Evolutionary conservation across 2,329 filamentous ascomycete genomes (phyloP).

Genomic region (Laburnicola sp.): DNA sequence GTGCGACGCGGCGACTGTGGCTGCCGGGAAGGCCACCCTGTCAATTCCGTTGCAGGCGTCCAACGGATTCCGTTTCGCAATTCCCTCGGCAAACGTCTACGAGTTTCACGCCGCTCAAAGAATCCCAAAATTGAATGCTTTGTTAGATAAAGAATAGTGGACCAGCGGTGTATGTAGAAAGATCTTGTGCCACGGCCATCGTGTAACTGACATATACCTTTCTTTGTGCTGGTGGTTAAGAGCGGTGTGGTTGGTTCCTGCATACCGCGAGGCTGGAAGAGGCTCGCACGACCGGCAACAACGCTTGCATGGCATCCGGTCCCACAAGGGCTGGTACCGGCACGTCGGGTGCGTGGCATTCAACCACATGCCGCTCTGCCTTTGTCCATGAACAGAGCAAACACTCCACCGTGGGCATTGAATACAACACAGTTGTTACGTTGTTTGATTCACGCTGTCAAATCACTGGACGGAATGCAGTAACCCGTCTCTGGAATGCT

Average conservation of each 20-base stretch:
- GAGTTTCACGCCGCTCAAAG: not conserved
- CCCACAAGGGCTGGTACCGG: not conserved
- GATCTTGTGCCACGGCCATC: no score
- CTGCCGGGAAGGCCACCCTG: not conserved
- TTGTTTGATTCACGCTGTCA: not conserved
- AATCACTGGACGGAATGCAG: not conserved
- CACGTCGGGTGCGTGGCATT: slow-evolving; percentile 7
- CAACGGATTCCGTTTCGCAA: slow-evolving; percentile 1
- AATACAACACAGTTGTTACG: not conserved
- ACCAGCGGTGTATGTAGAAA: no score
- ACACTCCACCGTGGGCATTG: not conserved
- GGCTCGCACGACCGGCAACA: not conserved
- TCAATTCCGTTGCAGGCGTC: not conserved
- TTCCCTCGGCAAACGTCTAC: not conserved
- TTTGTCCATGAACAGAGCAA: not conserved
- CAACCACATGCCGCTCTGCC: not conserved
- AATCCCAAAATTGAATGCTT: not conserved
- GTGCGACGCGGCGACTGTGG: not conserved
- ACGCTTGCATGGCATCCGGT: slow-evolving; percentile 1
- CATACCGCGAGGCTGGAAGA: slow-evolving; percentile 18
- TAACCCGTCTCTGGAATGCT: not conserved
- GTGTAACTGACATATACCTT: not conserved
- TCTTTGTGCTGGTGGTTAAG: not conserved
- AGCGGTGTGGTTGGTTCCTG: slow-evolving; percentile 18
- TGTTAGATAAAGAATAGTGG: not conserved